Evolutionary conservation across 75 land plant genomes (phyloP).

Genomic region (Larix kaempferi): DNA sequence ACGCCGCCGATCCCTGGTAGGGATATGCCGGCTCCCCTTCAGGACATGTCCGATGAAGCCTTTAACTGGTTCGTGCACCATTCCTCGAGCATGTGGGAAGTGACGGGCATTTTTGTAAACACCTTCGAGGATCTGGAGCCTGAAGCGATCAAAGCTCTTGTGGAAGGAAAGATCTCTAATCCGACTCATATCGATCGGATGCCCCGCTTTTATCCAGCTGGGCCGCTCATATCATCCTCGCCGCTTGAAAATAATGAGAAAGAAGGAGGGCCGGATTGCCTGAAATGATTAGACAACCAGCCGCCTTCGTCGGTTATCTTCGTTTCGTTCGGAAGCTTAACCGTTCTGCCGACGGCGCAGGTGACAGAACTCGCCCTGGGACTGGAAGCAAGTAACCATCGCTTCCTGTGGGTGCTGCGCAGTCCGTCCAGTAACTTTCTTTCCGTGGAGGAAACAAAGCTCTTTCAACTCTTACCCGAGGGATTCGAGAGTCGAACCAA

Average conservation of each 20-base stretch:
- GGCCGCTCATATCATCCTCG: not conserved
- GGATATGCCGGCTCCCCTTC: conserved; percentile 22
- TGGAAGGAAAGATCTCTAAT: not conserved
- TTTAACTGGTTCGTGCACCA: conserved; percentile 11
- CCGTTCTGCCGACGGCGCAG: not conserved
- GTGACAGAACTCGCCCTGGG: not conserved
- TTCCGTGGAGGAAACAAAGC: not conserved
- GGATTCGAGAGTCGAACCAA: conserved; percentile 33
- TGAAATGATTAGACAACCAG: not conserved
- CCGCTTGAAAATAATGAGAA: not conserved
- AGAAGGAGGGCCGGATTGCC: not conserved
- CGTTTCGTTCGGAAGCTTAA: not conserved
- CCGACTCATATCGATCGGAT: not conserved
- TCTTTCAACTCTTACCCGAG: conserved; percentile 17
- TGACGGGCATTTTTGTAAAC: conserved; percentile 43
- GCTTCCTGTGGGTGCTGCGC: not conserved
- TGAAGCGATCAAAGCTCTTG: conserved; percentile 16
- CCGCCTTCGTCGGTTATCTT: not conserved
- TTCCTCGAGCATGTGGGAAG: conserved; percentile 4
- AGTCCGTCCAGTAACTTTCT: not conserved
- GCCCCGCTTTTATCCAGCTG: not conserved
- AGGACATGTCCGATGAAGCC: conserved; percentile 12
- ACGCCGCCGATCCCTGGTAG: conserved; percentile 27
- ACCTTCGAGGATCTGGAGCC: conserved; percentile 27
- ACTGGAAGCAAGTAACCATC: not conserved